Evolutionary conservation across 352 stramenopile species (phyloP), one percentile per base, ranked within the genome.

Genomic region (Phytophthora citricola): DNA sequence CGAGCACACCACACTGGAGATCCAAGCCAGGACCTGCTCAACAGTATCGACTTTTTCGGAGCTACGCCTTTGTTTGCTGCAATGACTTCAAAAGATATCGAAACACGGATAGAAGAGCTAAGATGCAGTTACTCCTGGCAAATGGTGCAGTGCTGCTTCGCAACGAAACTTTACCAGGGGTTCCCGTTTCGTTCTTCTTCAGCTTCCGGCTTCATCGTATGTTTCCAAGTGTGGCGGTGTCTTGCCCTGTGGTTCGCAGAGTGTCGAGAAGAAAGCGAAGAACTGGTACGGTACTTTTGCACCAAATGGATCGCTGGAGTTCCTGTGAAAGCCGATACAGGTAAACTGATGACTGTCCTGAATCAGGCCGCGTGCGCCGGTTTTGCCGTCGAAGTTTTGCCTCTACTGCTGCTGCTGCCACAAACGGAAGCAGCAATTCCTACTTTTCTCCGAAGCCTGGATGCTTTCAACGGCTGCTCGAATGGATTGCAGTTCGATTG

Each of bases 371-470:
- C 63, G 6, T 68, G 50, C 11, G 32, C 43, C 11, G 59, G 59
- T 2, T 67, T 58, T 24, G 17, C n/a, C 1, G 29, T 39, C 6
- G 60, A 62, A 0, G 12, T 63, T 11, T 15, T 68, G 6, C 60
- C 60, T 6, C 60, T 68, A 20, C 17, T 63, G 12, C 36, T 68
- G 12, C 55, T 63, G 45, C n/a, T 68, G 26, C 51, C 60, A 26
- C 59, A 67, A 48, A 15, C 50, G 6, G 6, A 20, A 34, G 14
- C 12, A 31, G 20, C 58, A 2, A 48, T 60, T 9, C 3, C 32
- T 3, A 15, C 15, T 36, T 59, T 67, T 38, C 9, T 67, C 12
- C 41, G 49, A 9, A 56, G 43, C 22, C 32, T 67, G 0, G 59
- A 56, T 8, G 9, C 7, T 20, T 67, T 67, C 31, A 34, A 51